A percentile compares a stretch with the other conserved stretches of the same genome.
Evolutionary conservation across 2,329 filamentous ascomycete genomes (phyloP).

Genomic region (Pleurostoma richardsiae): DNA sequence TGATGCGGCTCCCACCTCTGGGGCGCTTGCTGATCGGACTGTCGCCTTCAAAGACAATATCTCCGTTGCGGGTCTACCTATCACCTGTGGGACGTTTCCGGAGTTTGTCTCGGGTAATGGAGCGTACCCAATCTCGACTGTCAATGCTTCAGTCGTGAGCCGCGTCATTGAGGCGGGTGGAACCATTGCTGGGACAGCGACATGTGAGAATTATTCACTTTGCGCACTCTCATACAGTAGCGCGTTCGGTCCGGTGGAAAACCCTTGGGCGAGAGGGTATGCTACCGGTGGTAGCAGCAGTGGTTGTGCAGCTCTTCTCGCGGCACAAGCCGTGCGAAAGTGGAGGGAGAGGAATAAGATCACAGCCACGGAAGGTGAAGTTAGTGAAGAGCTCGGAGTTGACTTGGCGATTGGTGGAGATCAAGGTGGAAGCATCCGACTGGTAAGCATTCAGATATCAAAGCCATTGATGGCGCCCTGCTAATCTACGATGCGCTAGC

Average conservation of each 20-base stretch:
- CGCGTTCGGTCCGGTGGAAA: constrained; percentile 28
- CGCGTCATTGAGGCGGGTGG: constrained; percentile 24
- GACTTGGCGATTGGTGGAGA: too few species aligned
- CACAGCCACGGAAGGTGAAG: too few species aligned
- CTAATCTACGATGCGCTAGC: neutral
- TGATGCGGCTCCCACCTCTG: constrained; percentile 3
- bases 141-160: constrained; percentile 15
- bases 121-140: constrained; percentile 12
- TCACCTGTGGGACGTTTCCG: constrained; percentile 13
- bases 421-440: too few species aligned
- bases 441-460: constrained; percentile 3
- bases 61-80: constrained; percentile 18
- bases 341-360: too few species aligned
- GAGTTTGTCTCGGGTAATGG: constrained; percentile 4
- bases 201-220: constrained; percentile 30
- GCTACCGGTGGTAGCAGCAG: constrained; percentile 24
- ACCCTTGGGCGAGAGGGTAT: constrained; percentile 22
- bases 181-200: constrained; percentile 25
- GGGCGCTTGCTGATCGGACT: constrained; percentile 2
- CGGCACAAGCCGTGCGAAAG: too few species aligned
- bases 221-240: constrained; percentile 28
- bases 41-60: constrained; percentile 22
- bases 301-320: neutral
- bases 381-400: too few species aligned
- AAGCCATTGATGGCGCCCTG: too few species aligned